Percentiles rank a stretch among this genome's conserved stretches.
Conservation (phyloP, 148 eudicot genomes). For the Rhododendron ovatum region DNA sequence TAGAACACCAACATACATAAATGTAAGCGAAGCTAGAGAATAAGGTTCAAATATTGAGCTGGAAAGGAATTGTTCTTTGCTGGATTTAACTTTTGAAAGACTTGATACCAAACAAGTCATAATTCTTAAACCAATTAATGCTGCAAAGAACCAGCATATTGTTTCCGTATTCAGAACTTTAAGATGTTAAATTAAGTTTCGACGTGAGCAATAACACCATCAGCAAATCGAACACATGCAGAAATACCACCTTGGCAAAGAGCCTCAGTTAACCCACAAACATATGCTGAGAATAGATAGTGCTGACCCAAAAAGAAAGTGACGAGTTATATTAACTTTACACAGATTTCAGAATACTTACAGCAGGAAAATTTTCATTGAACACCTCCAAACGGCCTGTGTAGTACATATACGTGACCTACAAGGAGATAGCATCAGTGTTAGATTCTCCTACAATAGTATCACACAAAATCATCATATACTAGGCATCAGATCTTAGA, state of each 20-base stretch:
- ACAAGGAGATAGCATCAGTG: slow-evolving; percentile 9
- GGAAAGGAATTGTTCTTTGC: not conserved
- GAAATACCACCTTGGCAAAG: not conserved
- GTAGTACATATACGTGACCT: slow-evolving; percentile 98
- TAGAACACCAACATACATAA: not conserved
- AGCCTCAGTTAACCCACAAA: not conserved
- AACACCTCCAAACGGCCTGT: slow-evolving; percentile 97
- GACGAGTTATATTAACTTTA: not conserved
- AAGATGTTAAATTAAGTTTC: not conserved
- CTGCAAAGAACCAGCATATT: not conserved
- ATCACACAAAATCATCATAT: not conserved
- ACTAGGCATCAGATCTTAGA: slow-evolving; percentile 3
- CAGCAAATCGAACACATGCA: not conserved
- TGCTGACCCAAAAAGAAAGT: not conserved
- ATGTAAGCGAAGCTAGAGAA: not conserved
- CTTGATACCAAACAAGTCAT: not conserved
- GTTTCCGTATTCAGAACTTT: slow-evolving; percentile 1
- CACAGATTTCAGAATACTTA: slow-evolving; percentile 26
- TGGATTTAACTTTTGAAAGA: not conserved
- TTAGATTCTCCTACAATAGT: not conserved
- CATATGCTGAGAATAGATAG: not conserved
- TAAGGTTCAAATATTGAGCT: not conserved
- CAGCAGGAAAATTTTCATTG: slow-evolving; percentile 92
- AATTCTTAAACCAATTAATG: not conserved
- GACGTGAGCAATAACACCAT: not conserved